Percentiles rank a stretch among this genome's conserved stretches.
phyloP scores from a whole-genome alignment of 2,329 filamentous ascomycete genomes.

The Paramyrothecium sp. region DNA sequence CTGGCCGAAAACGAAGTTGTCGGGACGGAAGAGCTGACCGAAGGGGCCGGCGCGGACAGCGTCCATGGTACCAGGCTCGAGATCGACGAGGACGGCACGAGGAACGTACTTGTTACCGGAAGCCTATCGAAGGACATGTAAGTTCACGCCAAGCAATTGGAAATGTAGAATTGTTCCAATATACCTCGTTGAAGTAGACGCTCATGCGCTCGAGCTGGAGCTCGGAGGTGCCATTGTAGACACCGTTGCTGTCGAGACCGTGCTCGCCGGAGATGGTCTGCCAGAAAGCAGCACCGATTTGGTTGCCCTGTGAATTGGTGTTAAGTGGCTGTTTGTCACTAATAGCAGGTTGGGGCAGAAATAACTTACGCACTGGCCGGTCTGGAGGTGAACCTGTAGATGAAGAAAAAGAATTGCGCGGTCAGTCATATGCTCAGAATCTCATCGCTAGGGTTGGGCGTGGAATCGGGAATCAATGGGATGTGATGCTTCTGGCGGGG shows the following conservation, averaged over 20 bases:
- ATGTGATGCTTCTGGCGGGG: conserved; percentile 28
- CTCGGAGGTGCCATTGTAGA: conserved; percentile 98
- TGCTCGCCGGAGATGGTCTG: conserved; percentile 87
- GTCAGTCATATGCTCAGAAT: conserved; percentile 4
- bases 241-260: conserved; percentile 94
- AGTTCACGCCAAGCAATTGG: conserved; percentile 6
- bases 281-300: conserved; percentile 99
- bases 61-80: conserved; percentile 99
- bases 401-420: conserved; percentile 36
- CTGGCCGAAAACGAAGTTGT: conserved; percentile 99
- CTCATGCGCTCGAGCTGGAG: conserved; percentile 99
- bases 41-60: conserved; percentile 97
- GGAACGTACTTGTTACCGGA: conserved; percentile 99
- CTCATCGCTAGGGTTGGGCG: neutral
- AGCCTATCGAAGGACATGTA: conserved; percentile 46
- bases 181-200: conserved; percentile 89
- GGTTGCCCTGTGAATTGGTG: conserved; percentile 76
- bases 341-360: conserved; percentile 2
- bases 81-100: conserved; percentile 97
- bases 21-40: conserved; percentile 98
- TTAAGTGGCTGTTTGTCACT: neutral
- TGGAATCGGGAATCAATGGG: conserved; percentile 5
- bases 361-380: conserved; percentile 90
- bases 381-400: conserved; percentile 97
- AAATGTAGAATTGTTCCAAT: conserved; percentile 11